phyloP scores from a whole-genome alignment of 495 filamentous ascomycete genomes.

The Gamarada debralockiae region DNA sequence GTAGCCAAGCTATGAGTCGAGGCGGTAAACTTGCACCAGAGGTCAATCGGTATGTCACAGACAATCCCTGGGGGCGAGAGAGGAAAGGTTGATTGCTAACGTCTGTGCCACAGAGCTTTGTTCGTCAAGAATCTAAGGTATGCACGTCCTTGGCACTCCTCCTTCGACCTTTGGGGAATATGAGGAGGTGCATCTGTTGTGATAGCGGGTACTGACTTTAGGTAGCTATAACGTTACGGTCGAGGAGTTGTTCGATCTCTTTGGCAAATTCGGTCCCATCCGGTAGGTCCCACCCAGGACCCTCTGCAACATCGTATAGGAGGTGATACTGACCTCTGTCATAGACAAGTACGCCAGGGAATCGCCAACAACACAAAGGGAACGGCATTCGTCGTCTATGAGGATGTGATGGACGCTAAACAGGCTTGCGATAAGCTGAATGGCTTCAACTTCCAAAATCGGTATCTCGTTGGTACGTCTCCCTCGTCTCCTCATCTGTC shows the following conservation, averaged over 20 bases:
- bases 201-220: slow-evolving; percentile 8
- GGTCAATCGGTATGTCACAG: slow-evolving; percentile 78
- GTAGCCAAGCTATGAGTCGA: slow-evolving; percentile 67
- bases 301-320: not conserved
- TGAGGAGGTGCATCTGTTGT: not conserved
- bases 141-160: slow-evolving; percentile 23
- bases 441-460: slow-evolving; percentile 99
- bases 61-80: slow-evolving; percentile 17
- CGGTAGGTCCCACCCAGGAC: slow-evolving; percentile 53
- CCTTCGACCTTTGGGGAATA: slow-evolving; percentile 4
- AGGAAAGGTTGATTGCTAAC: slow-evolving; percentile 18
- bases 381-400: slow-evolving; percentile 97
- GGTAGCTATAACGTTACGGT: slow-evolving; percentile 90
- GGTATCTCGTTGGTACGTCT: slow-evolving; percentile 95
- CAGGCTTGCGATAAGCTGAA: slow-evolving; percentile 98
- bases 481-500: not conserved
- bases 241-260: slow-evolving; percentile 91
- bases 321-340: slow-evolving; percentile 27
- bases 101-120: slow-evolving; percentile 64
- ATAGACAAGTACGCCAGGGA: slow-evolving; percentile 95
- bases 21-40: slow-evolving; percentile 89
- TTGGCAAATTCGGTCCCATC: slow-evolving; percentile 91
- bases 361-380: slow-evolving; percentile 97
- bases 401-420: slow-evolving; percentile 99
- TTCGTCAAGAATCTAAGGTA: slow-evolving; percentile 98